Percentiles rank a stretch among this genome's conserved stretches.
Conservation (phyloP, 2,329 filamentous ascomycete genomes). For the Pseudomassariella vexata region DNA sequence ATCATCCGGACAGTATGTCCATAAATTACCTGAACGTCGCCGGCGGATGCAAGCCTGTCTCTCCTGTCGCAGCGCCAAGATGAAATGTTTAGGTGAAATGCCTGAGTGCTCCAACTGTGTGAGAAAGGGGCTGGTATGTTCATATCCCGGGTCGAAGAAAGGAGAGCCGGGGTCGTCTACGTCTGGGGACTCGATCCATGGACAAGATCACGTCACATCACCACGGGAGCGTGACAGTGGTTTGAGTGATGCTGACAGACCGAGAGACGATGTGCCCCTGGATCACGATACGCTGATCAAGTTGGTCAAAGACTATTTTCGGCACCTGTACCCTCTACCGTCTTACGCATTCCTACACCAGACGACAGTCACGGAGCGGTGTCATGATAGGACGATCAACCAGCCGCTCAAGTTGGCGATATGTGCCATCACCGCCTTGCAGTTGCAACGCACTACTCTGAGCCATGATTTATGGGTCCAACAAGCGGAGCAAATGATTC, state of each 20-base stretch:
- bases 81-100: slow-evolving; percentile 22
- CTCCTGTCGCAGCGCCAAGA: slow-evolving; percentile 22
- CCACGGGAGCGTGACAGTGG: slow-evolving; percentile 1
- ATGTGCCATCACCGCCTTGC: slow-evolving; percentile 25
- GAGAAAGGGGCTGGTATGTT: slow-evolving; percentile 17
- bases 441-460: slow-evolving; percentile 17
- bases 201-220: not conserved
- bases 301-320: slow-evolving; percentile 24
- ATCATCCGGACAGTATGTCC: slow-evolving; percentile 14
- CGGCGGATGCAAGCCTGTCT: slow-evolving; percentile 24
- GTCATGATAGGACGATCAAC: slow-evolving; percentile 22
- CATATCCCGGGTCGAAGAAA: slow-evolving; percentile 15
- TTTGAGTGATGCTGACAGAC: slow-evolving; percentile 1
- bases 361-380: slow-evolving; percentile 24
- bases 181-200: not conserved
- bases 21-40: slow-evolving; percentile 19
- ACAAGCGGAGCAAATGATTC: slow-evolving; percentile 24
- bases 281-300: slow-evolving; percentile 12
- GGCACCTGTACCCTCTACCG: slow-evolving; percentile 23
- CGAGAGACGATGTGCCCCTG: slow-evolving; percentile 7
- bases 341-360: slow-evolving; percentile 29
- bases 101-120: slow-evolving; percentile 22
- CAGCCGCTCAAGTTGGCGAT: slow-evolving; percentile 24
- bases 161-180: slow-evolving; percentile 2
- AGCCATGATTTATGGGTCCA: slow-evolving; percentile 22